A percentile compares a stretch with the other conserved stretches of the same genome.
Conservation (phyloP, 495 filamentous ascomycete species). For the Aspergillus sparsus region DNA sequence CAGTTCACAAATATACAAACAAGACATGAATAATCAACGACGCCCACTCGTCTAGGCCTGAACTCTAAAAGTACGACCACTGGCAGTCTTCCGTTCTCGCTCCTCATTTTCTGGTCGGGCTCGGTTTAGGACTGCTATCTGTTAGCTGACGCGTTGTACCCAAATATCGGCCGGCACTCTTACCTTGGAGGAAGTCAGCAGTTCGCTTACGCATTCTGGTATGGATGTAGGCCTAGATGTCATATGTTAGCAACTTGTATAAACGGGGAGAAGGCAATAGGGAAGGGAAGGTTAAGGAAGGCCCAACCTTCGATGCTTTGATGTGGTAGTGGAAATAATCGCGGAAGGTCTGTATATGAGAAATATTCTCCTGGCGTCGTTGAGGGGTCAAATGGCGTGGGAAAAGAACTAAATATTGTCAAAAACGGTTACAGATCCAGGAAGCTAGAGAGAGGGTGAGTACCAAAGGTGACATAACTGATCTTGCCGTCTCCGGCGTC, state of each 20-base stretch:
- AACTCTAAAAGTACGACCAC: conserved; percentile 89
- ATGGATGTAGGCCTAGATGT: conserved; percentile 85
- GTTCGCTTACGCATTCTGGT: conserved; percentile 95
- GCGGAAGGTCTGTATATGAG: conserved; percentile 98
- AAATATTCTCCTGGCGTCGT: conserved; percentile 90
- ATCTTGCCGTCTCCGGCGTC: conserved; percentile 73
- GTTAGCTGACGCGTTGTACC: conserved; percentile 30
- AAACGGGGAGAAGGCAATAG: not conserved
- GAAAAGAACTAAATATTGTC: conserved; percentile 72
- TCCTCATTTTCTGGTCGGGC: conserved; percentile 93
- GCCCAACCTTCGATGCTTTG: conserved; percentile 85
- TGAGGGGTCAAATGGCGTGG: conserved; percentile 89
- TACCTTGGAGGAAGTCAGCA: conserved; percentile 96
- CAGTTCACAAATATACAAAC: conserved; percentile 16
- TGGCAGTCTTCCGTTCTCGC: conserved; percentile 97
- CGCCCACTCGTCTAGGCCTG: conserved; percentile 46
- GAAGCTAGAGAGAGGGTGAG: conserved; percentile 14
- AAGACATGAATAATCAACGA: conserved; percentile 21
- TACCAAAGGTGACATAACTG: conserved; percentile 98
- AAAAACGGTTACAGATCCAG: not conserved
- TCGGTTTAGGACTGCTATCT: conserved; percentile 72
- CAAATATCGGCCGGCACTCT: conserved; percentile 18
- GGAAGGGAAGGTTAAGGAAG: not conserved
- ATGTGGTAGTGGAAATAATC: conserved; percentile 99
- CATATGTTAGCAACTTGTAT: conserved; percentile 21